Conservation (phyloP, 495 filamentous ascomycete genomes). For the Penicillium robsamsonii region DNA sequence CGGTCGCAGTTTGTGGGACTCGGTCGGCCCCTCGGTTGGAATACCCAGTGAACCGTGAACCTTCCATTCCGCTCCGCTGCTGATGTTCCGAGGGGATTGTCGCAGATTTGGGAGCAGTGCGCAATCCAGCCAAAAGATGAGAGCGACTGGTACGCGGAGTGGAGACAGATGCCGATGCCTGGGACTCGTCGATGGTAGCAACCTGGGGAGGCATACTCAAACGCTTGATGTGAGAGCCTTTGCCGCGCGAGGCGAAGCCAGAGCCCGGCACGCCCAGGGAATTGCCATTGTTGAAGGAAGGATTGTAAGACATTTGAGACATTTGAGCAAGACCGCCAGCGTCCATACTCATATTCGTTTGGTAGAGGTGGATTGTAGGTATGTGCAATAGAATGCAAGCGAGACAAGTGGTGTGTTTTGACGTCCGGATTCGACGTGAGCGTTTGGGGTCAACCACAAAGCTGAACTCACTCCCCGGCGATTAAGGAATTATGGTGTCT, state of each 20-base stretch:
- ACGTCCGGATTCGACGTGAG: conserved; percentile 17
- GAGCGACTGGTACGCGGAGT: conserved; percentile 93
- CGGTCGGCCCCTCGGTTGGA: conserved; percentile 43
- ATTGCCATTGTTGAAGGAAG: conserved; percentile 59
- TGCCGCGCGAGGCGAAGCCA: conserved; percentile 79
- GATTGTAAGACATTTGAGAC: conserved; percentile 97
- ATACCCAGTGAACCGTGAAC: conserved; percentile 43
- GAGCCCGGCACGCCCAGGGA: conserved; percentile 70
- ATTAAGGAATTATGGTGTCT: conserved; percentile 43
- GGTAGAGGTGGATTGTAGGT: conserved; percentile 24
- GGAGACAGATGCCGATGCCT: conserved; percentile 49
- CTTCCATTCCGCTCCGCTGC: conserved; percentile 49
- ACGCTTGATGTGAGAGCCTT: conserved; percentile 81
- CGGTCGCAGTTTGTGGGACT: conserved; percentile 62
- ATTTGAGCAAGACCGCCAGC: conserved; percentile 99
- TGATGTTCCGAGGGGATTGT: conserved; percentile 62
- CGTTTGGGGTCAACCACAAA: conserved; percentile 36
- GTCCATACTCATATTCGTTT: conserved; percentile 76
- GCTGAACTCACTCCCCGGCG: conserved; percentile 25
- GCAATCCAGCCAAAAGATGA: conserved; percentile 87
- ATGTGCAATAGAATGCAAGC: conserved; percentile 37
- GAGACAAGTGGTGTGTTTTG: conserved; percentile 21
- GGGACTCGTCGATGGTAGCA: conserved; percentile 63
- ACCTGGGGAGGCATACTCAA: conserved; percentile 64
- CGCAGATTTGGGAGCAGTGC: conserved; percentile 89